phyloP scores from a whole-genome alignment of 805 yeast species.

The Candida alai region DNA sequence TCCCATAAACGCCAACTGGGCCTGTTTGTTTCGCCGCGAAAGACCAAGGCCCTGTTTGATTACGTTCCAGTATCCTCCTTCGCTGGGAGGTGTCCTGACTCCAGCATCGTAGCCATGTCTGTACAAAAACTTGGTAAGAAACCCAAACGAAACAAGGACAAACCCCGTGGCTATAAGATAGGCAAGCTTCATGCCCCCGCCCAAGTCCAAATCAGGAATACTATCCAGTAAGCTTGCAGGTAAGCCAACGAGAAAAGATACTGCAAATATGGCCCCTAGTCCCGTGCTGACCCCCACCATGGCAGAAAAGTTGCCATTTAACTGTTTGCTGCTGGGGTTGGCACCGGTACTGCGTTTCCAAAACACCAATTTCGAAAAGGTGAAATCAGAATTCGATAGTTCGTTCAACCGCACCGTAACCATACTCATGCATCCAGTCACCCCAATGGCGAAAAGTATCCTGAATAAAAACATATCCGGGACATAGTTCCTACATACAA shows the following conservation, averaged over 20 bases:
- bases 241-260: slow-evolving; percentile 49
- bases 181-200: slow-evolving; percentile 42
- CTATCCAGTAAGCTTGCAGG: slow-evolving; percentile 47
- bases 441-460: slow-evolving; percentile 58
- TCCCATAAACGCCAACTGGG: slow-evolving; percentile 56
- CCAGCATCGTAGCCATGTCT: slow-evolving; percentile 30
- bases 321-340: slow-evolving; percentile 7
- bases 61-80: slow-evolving; percentile 34
- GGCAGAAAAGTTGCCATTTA: slow-evolving; percentile 53
- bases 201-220: slow-evolving; percentile 34
- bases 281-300: slow-evolving; percentile 62
- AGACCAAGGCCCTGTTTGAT: slow-evolving; percentile 45
- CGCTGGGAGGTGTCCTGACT: no score
- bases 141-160: slow-evolving; percentile 35
- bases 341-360: no score
- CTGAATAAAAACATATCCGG: slow-evolving; percentile 46
- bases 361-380: slow-evolving; percentile 15
- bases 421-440: slow-evolving; percentile 51
- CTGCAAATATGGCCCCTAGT: slow-evolving; percentile 64
- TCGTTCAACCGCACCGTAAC: slow-evolving; percentile 59
- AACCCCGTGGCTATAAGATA: slow-evolving; percentile 46
- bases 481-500: slow-evolving; percentile 29
- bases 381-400: slow-evolving; percentile 43
- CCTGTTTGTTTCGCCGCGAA: slow-evolving; percentile 42
- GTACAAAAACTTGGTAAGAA: slow-evolving; percentile 44